Conservation (phyloP, 805 yeast genomes). For the Ogataea henricii region DNA sequence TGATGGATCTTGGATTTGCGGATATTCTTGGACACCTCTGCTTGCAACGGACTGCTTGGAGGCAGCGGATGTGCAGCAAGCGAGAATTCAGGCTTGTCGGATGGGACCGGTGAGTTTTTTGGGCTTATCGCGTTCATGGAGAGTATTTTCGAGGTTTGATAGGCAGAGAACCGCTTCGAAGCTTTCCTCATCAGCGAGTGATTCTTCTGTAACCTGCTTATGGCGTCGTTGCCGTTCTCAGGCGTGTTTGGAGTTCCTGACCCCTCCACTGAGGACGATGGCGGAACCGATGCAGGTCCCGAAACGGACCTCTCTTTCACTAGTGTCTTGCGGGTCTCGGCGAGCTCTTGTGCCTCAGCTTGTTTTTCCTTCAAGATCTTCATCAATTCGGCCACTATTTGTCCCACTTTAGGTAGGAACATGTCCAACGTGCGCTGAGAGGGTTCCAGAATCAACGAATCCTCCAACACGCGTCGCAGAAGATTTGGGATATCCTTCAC, state of each 20-base stretch:
- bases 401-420: constrained; percentile 82
- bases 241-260: constrained; percentile 5
- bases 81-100: constrained; percentile 5
- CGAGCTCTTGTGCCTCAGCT: constrained; percentile 35
- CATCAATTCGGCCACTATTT: constrained; percentile 77
- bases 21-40: constrained; percentile 27
- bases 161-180: constrained; percentile 90
- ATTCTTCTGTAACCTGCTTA: constrained; percentile 77
- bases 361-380: constrained; percentile 83
- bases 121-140: constrained; percentile 29
- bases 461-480: constrained; percentile 76
- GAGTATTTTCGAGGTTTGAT: constrained; percentile 50
- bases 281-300: constrained; percentile 25
- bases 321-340: constrained; percentile 18
- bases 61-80: constrained; percentile 14
- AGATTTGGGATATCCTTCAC: constrained; percentile 89
- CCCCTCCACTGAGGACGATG: constrained; percentile 4
- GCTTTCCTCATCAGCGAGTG: constrained; percentile 89
- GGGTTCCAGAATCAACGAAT: constrained; percentile 81
- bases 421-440: constrained; percentile 78
- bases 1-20: constrained; percentile 29
- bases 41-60: constrained; percentile 28
- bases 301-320: constrained; percentile 29
- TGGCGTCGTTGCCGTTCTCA: constrained; percentile 50
- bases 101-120: constrained; percentile 17